phyloP scores from a whole-genome alignment of 176 grass and related monocot genomes.

The Oryza glaberrima region DNA sequence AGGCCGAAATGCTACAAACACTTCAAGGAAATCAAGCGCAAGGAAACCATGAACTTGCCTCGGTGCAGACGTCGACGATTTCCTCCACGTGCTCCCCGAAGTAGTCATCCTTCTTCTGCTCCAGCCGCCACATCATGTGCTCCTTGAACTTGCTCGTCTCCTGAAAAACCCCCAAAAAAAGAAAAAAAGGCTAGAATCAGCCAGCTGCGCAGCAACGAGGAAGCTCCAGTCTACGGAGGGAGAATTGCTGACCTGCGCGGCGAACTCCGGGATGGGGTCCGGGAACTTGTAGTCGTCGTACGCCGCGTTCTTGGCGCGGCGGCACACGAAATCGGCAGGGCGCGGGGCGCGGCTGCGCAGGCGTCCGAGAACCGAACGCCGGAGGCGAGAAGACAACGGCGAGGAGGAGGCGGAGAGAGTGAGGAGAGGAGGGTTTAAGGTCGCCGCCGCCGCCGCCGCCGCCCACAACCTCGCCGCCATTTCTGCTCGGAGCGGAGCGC shows the following conservation, averaged over 20 bases:
- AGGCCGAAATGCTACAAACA: background rate
- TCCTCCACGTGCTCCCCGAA: conserved; percentile 77
- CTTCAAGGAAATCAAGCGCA: background rate
- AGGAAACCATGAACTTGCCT: conserved; percentile 49
- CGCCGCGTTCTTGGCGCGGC: conserved; percentile 51
- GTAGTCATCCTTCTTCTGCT: conserved; percentile 71
- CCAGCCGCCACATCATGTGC: conserved; percentile 77
- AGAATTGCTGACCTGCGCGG: conserved; percentile 48
- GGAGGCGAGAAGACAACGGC: conserved; percentile 17
- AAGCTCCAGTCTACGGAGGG: background rate
- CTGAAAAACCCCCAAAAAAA: conserved; percentile 37
- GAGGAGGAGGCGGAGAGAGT: background rate
- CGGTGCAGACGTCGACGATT: conserved; percentile 85
- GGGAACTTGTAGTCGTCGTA: conserved; percentile 81
- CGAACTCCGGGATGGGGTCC: conserved; percentile 86
- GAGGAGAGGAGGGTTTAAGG: conserved; percentile 40
- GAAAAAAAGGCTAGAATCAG: background rate
- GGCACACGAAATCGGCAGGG: conserved; percentile 45
- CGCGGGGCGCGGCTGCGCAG: conserved; percentile 24
- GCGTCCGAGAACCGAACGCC: background rate
- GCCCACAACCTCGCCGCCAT: conserved; percentile 53
- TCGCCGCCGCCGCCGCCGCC: conserved; percentile 1
- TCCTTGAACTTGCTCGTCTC: conserved; percentile 81
- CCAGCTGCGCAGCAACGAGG: background rate
- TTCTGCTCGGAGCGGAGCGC: background rate